Evolutionary conservation across 2,329 filamentous ascomycete genomes (phyloP).

Genomic region (Ophiostoma perfectum): DNA sequence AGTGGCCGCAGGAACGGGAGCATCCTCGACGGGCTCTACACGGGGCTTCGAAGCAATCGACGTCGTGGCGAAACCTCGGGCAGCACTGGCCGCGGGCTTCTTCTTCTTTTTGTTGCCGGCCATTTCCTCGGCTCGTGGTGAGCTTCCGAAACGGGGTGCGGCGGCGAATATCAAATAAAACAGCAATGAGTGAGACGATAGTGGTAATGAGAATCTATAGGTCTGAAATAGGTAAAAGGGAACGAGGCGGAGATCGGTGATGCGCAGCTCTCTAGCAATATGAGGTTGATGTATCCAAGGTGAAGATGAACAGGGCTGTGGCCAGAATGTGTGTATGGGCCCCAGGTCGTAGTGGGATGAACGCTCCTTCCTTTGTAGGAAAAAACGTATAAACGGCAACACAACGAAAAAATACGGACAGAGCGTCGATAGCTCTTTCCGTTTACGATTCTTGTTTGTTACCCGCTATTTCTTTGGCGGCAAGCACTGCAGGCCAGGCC

Average conservation of each 20-base stretch:
- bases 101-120: slow-evolving; percentile 81
- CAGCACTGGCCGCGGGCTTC: slow-evolving; percentile 81
- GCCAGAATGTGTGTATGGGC: background rate
- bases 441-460: slow-evolving; percentile 18
- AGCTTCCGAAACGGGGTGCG: slow-evolving; percentile 18
- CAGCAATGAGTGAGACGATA: background rate
- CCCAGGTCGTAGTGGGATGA: slow-evolving; percentile 4
- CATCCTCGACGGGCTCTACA: slow-evolving; percentile 48
- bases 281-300: background rate
- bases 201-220: background rate
- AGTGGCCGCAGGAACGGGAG: slow-evolving; percentile 28
- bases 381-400: background rate
- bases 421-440: slow-evolving; percentile 11
- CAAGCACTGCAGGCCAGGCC: slow-evolving; percentile 1
- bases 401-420: slow-evolving; percentile 12
- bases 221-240: too few species aligned
- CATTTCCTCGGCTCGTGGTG: slow-evolving; percentile 44
- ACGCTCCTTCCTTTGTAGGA: slow-evolving; percentile 1
- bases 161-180: slow-evolving; percentile 10
- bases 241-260: background rate
- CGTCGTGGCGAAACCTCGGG: slow-evolving; percentile 87
- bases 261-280: too few species aligned
- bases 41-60: slow-evolving; percentile 81
- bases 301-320: background rate
- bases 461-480: slow-evolving; percentile 18